phyloP scores from a whole-genome alignment of 768 basidiomycete genomes.

The Pilatotrama ljubarskyi region DNA sequence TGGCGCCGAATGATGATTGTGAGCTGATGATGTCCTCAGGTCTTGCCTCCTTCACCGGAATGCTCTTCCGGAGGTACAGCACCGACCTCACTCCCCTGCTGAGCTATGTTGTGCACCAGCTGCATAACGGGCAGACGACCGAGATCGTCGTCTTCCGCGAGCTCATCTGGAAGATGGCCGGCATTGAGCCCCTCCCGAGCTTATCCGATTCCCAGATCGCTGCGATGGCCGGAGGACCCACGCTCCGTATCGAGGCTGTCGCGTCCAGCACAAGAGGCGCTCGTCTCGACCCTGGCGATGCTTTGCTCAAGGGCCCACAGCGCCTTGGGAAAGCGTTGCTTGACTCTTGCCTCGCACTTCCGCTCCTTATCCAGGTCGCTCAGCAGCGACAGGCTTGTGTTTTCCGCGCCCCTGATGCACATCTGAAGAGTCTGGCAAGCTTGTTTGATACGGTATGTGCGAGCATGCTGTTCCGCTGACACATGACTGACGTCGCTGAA shows the following conservation, averaged over 20 bases:
- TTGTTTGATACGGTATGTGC: slow-evolving; percentile 84
- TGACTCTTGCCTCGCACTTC: slow-evolving; percentile 76
- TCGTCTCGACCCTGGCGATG: slow-evolving; percentile 65
- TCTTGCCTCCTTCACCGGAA: slow-evolving; percentile 90
- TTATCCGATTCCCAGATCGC: slow-evolving; percentile 85
- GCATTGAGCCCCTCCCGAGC: slow-evolving; percentile 87
- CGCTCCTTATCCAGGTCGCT: slow-evolving; percentile 88
- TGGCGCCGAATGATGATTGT: neutral
- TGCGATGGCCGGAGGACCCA: slow-evolving; percentile 90
- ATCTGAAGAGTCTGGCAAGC: slow-evolving; percentile 83
- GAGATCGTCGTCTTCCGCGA: slow-evolving; percentile 93
- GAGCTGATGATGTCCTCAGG: slow-evolving; percentile 43
- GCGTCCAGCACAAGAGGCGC: slow-evolving; percentile 79
- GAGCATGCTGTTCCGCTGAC: slow-evolving; percentile 16
- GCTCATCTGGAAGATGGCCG: slow-evolving; percentile 93
- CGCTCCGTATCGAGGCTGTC: slow-evolving; percentile 83
- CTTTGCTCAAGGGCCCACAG: slow-evolving; percentile 61
- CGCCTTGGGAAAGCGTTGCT: slow-evolving; percentile 65
- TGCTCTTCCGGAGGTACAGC: slow-evolving; percentile 84
- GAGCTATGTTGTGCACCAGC: slow-evolving; percentile 89
- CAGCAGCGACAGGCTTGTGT: slow-evolving; percentile 89
- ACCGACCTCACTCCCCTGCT: slow-evolving; percentile 83
- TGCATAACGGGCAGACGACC: slow-evolving; percentile 77
- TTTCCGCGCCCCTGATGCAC: slow-evolving; percentile 68
- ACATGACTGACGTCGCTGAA: slow-evolving; percentile 1